Conservation (phyloP, 2,329 filamentous ascomycete genomes). For the Paraphaeosphaeria sporulosa region DNA sequence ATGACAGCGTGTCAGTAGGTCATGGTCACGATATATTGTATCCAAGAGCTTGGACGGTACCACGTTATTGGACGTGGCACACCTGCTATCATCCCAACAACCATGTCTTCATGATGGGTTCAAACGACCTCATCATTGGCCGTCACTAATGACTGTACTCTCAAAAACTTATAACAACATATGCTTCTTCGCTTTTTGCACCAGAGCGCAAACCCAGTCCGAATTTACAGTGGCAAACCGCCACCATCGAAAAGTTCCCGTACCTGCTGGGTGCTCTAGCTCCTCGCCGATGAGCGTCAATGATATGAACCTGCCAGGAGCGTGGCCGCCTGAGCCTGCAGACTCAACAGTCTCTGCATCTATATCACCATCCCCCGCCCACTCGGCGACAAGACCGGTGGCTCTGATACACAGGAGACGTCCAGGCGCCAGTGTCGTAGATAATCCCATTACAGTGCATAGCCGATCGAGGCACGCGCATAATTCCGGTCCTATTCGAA, state of each 20-base stretch:
- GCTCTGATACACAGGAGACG: not conserved
- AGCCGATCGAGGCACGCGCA: not conserved
- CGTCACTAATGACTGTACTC: not conserved
- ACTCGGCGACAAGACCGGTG: not conserved
- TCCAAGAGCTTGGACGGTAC: not conserved
- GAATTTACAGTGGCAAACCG: not conserved
- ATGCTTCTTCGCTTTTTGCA: not conserved
- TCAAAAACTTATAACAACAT: not conserved
- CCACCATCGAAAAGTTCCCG: too few species aligned
- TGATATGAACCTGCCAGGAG: not conserved
- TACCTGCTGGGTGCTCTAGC: too few species aligned
- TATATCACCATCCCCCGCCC: not conserved
- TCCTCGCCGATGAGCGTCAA: not conserved
- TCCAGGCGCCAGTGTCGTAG: not conserved
- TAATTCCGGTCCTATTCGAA: not conserved
- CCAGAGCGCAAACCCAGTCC: not conserved
- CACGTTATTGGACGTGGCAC: not conserved
- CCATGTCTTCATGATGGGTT: not conserved
- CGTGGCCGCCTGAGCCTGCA: not conserved
- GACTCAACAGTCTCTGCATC: not conserved
- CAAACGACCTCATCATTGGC: not conserved
- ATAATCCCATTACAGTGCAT: not conserved
- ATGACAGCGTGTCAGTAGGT: not conserved
- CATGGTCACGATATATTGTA: not conserved
- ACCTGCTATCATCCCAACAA: not conserved